Evolutionary conservation across 768 basidiomycete species (phyloP), one percentile per base, ranked within the genome.

Genomic region (Cystofilobasidium bisporidii): DNA sequence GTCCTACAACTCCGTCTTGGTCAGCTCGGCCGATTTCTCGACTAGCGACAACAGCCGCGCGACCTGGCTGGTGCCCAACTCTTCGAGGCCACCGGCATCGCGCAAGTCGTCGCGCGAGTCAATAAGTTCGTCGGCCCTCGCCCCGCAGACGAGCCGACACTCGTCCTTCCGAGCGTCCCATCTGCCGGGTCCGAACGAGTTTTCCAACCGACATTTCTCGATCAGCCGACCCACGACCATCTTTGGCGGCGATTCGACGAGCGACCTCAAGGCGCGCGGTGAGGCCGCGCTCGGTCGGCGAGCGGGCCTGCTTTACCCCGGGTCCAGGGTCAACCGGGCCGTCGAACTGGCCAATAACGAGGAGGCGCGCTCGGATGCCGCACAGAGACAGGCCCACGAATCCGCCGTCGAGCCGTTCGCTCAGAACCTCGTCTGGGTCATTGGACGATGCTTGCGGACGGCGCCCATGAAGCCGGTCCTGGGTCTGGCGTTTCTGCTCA

Each of bases 401-500:
- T 22, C 58, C 18, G 26, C 22, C 61, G 24, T 28, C 28, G 28
- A 53, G 24, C 17, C 30, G 22, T 50, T 43, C 40, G 53, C 63
- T 41, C 72, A 69, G 15, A 47, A 69, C n/a, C 59, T 75, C 48
- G 40, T 72, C 53, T 36, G 45, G 14, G 65, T 76, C n/a, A 68
- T 77, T 41, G 36, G 56, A 8, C 66, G 70, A 1, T 80, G 86
- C 69, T 86, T 84, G 74, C 87, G 86, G 2, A 84, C 83, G 0
- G 78, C 96, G 32, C 91, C 92, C 0, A 75, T 82, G 74, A 96
- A 93, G 73, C 80, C 81, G 5, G 70, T 89, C 50, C 76, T 96
- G 68, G 72, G 84, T 74, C 33, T 88, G 62, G 92, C 92, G 22
- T 79, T 94, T 30, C 2, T 85, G 65, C 73, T 83, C n/a, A 86